Percentiles rank a stretch among this genome's conserved stretches.
phyloP scores from a whole-genome alignment of 2,329 filamentous ascomycete genomes.

The Alternaria triticimaculans region DNA sequence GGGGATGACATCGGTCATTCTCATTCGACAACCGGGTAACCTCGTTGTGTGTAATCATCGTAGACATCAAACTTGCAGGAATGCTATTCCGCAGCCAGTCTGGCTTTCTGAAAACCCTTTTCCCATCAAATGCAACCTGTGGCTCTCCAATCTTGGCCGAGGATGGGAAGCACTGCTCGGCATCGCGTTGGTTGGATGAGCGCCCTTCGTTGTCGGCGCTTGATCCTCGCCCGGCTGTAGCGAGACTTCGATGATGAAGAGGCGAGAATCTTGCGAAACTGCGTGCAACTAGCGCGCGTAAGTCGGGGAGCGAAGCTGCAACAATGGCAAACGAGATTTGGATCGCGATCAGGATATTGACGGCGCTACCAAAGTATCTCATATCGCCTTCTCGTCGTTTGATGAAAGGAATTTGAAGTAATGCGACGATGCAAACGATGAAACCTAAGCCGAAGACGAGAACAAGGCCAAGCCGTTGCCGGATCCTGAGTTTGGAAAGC shows the following conservation, averaged over 20 bases:
- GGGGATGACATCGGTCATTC: not conserved
- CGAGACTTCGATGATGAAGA: constrained; percentile 29
- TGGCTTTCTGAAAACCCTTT: constrained; percentile 19
- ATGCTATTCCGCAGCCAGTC: constrained; percentile 31
- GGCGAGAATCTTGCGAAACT: constrained; percentile 30
- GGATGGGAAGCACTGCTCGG: not conserved
- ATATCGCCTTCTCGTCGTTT: constrained; percentile 22
- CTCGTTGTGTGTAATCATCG: constrained; percentile 20
- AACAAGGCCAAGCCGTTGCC: constrained; percentile 31
- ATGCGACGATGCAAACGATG: constrained; percentile 34
- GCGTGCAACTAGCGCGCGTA: constrained; percentile 31
- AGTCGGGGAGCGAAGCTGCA: constrained; percentile 34
- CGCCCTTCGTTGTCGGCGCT: not conserved
- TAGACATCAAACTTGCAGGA: constrained; percentile 28
- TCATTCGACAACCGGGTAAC: not conserved
- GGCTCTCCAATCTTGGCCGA: not conserved
- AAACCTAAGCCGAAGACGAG: constrained; percentile 34
- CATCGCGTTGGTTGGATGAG: constrained; percentile 3
- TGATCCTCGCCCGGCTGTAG: constrained; percentile 4
- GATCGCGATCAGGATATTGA: constrained; percentile 36
- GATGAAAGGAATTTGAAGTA: constrained; percentile 39
- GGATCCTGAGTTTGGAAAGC: constrained; percentile 25
- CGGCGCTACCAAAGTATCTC: constrained; percentile 33
- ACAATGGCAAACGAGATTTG: constrained; percentile 35
- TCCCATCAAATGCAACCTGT: constrained; percentile 5